Evolutionary conservation across 2,329 filamentous ascomycete genomes (phyloP).

Genomic region (Zasmidium cellare): DNA sequence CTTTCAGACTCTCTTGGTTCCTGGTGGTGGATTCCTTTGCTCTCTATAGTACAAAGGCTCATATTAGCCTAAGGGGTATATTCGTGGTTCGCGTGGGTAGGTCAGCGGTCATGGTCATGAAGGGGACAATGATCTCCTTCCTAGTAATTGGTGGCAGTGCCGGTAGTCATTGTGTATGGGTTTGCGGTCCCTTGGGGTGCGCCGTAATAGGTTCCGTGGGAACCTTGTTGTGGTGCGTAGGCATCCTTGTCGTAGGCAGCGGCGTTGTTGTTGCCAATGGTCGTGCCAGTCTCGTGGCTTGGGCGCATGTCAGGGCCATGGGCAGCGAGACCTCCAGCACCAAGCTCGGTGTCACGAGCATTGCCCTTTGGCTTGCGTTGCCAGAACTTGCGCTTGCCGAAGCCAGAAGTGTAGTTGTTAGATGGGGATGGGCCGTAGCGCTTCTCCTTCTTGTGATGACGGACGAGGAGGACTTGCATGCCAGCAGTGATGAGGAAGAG

Average conservation of each 20-base stretch:
- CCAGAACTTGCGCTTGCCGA: slow-evolving; percentile 42
- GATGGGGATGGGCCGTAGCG: slow-evolving; percentile 65
- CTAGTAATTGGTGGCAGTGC: slow-evolving; percentile 34
- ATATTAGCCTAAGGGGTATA: background rate
- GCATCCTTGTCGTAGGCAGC: slow-evolving; percentile 35
- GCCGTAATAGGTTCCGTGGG: slow-evolving; percentile 47
- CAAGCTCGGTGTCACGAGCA: slow-evolving; percentile 46
- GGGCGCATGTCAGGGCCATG: slow-evolving; percentile 42
- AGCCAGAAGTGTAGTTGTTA: slow-evolving; percentile 68
- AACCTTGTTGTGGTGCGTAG: slow-evolving; percentile 17
- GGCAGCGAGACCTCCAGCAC: slow-evolving; percentile 29
- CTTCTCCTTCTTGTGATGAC: slow-evolving; percentile 73
- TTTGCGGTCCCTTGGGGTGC: slow-evolving; percentile 43
- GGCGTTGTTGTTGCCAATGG: slow-evolving; percentile 39
- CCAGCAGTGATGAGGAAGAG: slow-evolving; percentile 74
- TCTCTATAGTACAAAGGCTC: background rate
- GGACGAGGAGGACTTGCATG: slow-evolving; percentile 67
- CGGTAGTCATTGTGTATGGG: slow-evolving; percentile 34
- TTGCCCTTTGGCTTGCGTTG: slow-evolving; percentile 35
- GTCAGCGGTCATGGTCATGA: background rate
- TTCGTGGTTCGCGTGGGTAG: background rate
- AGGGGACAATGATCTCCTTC: background rate
- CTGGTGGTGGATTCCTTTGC: background rate
- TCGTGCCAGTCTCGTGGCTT: slow-evolving; percentile 52
- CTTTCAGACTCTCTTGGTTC: background rate